These are phyloP conservation scores for Mycena haematopus DNA, from an alignment of 768 basidiomycete genomes.

Conservation along the genomic window DNA sequence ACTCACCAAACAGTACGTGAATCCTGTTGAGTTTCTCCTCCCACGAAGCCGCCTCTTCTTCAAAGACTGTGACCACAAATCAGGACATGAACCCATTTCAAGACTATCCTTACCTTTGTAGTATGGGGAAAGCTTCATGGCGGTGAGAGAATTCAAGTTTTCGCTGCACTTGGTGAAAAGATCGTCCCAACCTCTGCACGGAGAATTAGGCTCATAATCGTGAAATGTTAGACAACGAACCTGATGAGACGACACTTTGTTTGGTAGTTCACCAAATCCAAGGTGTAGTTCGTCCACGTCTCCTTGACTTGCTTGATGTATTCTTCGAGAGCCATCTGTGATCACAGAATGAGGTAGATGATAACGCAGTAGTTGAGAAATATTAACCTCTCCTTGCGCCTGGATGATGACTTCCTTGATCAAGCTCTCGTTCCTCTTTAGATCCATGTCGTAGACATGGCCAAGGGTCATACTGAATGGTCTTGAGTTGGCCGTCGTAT, in stretches of 20 bases:
- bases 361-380: background rate
- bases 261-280: slow-evolving; percentile 98
- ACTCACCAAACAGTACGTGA: slow-evolving; percentile 91
- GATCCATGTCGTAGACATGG: slow-evolving; percentile 94
- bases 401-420: slow-evolving; percentile 97
- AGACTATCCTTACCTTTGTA: slow-evolving; percentile 76
- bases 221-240: slow-evolving; percentile 40
- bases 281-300: slow-evolving; percentile 93
- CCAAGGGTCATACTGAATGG: slow-evolving; percentile 86
- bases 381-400: slow-evolving; percentile 90
- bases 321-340: slow-evolving; percentile 92
- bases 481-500: background rate
- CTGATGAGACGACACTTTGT: slow-evolving; percentile 96
- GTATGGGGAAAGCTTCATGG: slow-evolving; percentile 98
- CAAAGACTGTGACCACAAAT: slow-evolving; percentile 64
- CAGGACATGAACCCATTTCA: background rate
- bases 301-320: slow-evolving; percentile 97
- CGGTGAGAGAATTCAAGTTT: slow-evolving; percentile 92
- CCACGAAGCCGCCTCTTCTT: slow-evolving; percentile 93
- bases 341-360: slow-evolving; percentile 35
- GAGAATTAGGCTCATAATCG: slow-evolving; percentile 14
- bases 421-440: slow-evolving; percentile 87
- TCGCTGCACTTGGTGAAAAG: slow-evolving; percentile 97
- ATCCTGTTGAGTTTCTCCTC: slow-evolving; percentile 97
- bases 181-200: slow-evolving; percentile 91